These are phyloP conservation scores for Ophiosphaerella herpotricha DNA, from an alignment of 2,329 filamentous ascomycete species.

Conservation along the genomic window DNA sequence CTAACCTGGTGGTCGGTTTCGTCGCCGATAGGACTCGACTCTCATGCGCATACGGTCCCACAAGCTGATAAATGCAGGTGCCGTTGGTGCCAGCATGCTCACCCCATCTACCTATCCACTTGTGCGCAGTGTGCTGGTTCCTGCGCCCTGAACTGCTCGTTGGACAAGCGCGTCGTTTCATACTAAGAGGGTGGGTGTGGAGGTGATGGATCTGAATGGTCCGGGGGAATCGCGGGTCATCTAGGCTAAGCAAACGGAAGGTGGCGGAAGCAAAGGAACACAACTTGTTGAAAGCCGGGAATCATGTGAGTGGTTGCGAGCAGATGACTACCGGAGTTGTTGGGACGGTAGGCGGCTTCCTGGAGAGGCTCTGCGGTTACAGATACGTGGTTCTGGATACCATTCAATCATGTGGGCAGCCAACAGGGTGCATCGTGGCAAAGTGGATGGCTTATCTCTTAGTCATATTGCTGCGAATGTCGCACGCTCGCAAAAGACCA, in stretches of 20 bases:
- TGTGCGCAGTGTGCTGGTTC: slow-evolving; percentile 2
- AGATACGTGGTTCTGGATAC: slow-evolving; percentile 1
- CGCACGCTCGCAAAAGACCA: background rate
- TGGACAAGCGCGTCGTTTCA: slow-evolving; percentile 12
- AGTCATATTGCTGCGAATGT: background rate
- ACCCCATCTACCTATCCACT: slow-evolving; percentile 7
- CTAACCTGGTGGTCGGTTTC: background rate
- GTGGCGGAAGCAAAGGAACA: slow-evolving; percentile 9
- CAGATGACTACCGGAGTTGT: slow-evolving; percentile 7
- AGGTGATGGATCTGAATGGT: slow-evolving; percentile 17
- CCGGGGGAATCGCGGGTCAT: slow-evolving; percentile 13
- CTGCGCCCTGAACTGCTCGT: slow-evolving; percentile 15
- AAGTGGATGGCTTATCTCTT: background rate
- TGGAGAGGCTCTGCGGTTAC: slow-evolving; percentile 16
- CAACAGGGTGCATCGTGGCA: slow-evolving; percentile 20
- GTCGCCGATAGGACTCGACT: background rate
- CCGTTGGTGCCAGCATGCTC: background rate
- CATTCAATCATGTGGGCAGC: background rate
- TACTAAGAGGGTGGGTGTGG: slow-evolving; percentile 12
- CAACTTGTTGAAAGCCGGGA: background rate
- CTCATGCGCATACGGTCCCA: background rate
- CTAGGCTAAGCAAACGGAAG: slow-evolving; percentile 13
- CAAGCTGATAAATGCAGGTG: background rate
- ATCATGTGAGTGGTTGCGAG: slow-evolving; percentile 8
- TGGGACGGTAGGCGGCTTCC: slow-evolving; percentile 10